Base-by-base conservation (phyloP, 345 rosid genomes). In the Eucalyptus cloeziana region DNA sequence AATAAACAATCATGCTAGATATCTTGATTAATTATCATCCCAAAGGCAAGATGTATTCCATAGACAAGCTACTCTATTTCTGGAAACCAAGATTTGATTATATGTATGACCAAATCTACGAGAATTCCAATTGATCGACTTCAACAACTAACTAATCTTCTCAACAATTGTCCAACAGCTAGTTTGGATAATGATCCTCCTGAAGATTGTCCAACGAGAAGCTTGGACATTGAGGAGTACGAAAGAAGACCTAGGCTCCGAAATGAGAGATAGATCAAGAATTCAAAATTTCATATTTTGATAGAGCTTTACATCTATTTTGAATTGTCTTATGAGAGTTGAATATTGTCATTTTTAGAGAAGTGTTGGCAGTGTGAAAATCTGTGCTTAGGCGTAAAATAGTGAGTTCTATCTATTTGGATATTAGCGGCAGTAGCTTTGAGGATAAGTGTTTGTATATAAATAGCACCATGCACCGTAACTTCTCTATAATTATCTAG, bases 191-290 rank as follows among this genome's bases (percentile, higher is more conserved):
- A 24, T 25, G n/a, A 60, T 60, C 67, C 30, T 60, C 67, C 0
- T 12, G 15, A 60, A 25, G 7, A 62, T 62, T 62, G 33, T 62
- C 2, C 0, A 0, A 62, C 4, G 1, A 30, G 69, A 62, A 62
- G 69, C 31, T 30, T 62, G 12, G 31, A 62, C 15, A 13, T 27
- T 62, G 69, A 30, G 69, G 69, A 27, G 69, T 62, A 27, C n/a
- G 3, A 27, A 62, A 62, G 69, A 62, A 64, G 71, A 6, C 71
- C 71, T 30, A 30, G 71, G 19, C 9, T 7, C 33, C 10, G 2
- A 64, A 64, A 1, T 30, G 71, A n/a, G 33, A 62, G 37, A 64
- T 64, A 30, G 71, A n/a, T n/a, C 37, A 64, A 64, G 71, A 27
- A 14, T 30, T 64, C 37, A 62, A 30, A 62, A 30, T 30, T 13